A percentile compares a stretch with the other conserved stretches of the same genome.
These are phyloP conservation scores for Tephrocybe sp. DNA, from an alignment of 768 basidiomycete species.

Conservation along the genomic window DNA sequence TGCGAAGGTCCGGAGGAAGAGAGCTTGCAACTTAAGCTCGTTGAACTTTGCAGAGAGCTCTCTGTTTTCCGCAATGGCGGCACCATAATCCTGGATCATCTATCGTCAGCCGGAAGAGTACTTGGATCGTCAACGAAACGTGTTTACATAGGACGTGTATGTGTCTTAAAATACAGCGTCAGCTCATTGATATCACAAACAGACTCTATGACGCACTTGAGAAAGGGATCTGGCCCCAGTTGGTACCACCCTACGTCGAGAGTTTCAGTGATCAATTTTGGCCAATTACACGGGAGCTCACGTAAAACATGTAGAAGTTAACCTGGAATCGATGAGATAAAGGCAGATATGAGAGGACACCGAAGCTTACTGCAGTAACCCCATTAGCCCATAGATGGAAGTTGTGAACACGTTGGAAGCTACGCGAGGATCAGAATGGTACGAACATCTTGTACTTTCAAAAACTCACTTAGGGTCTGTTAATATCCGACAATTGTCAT, in stretches of 20 bases:
- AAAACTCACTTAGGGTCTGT: constrained; percentile 16
- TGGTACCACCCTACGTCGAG: constrained; percentile 14
- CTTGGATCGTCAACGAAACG: background rate
- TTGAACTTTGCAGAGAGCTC: constrained; percentile 14
- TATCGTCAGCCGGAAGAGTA: background rate
- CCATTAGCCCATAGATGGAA: constrained; percentile 19
- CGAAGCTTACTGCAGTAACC: constrained; percentile 15
- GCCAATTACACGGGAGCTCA: background rate
- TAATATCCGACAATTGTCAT: constrained; percentile 13
- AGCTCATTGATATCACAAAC: background rate
- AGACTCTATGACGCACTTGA: constrained; percentile 7
- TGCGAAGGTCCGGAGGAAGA: constrained; percentile 17
- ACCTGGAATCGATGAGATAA: background rate
- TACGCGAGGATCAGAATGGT: background rate
- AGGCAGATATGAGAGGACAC: background rate
- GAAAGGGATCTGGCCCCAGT: constrained; percentile 18
- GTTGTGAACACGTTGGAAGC: constrained; percentile 18
- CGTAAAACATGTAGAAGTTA: constrained; percentile 18
- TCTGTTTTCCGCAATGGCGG: constrained; percentile 14
- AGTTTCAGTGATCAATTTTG: background rate
- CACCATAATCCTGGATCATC: constrained; percentile 16
- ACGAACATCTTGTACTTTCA: background rate
- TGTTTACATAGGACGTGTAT: constrained; percentile 17
- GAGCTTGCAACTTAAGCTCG: constrained; percentile 18
- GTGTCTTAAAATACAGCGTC: background rate